A percentile compares a stretch with the other conserved stretches of the same genome.
Evolutionary conservation across 163 green algal genomes (phyloP).

Genomic region (Prototheca wickerhamii): DNA sequence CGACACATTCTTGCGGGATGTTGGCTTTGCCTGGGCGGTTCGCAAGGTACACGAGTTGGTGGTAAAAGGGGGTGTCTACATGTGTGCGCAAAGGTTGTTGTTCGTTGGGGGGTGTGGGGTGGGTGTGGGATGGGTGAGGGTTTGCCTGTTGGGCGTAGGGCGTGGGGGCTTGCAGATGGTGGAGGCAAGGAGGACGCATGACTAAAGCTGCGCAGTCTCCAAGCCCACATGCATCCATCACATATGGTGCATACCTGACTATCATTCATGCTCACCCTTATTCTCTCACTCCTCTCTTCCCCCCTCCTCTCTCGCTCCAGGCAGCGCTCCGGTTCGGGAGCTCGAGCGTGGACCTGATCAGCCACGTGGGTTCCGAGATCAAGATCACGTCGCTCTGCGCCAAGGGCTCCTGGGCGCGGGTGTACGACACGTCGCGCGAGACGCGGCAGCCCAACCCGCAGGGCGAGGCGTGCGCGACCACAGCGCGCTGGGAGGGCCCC

Average conservation of each 20-base stretch:
- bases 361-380: conserved; percentile 4
- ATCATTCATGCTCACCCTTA: background rate
- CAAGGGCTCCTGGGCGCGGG: conserved; percentile 25
- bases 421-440: conserved; percentile 15
- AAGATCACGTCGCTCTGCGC: conserved; percentile 28
- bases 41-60: conserved; percentile 4
- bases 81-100: too few relatives aligned
- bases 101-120: too few relatives aligned
- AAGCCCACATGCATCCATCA: too few relatives aligned
- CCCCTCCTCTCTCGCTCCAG: background rate
- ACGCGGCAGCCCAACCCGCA: conserved; percentile 18
- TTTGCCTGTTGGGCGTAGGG: too few relatives aligned
- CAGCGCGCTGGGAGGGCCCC: conserved; percentile 21
- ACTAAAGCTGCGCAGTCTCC: too few relatives aligned
- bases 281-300: background rate
- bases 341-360: conserved; percentile 18
- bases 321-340: conserved; percentile 25
- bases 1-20: conserved; percentile 23
- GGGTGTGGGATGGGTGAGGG: too few relatives aligned
- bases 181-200: too few relatives aligned
- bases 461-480: conserved; percentile 17
- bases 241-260: too few relatives aligned
- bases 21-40: conserved; percentile 31
- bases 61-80: too few relatives aligned
- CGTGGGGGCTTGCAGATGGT: too few relatives aligned